These are phyloP conservation scores for Lepraria neglecta DNA, from an alignment of 495 filamentous ascomycete species.

Conservation along the genomic window DNA sequence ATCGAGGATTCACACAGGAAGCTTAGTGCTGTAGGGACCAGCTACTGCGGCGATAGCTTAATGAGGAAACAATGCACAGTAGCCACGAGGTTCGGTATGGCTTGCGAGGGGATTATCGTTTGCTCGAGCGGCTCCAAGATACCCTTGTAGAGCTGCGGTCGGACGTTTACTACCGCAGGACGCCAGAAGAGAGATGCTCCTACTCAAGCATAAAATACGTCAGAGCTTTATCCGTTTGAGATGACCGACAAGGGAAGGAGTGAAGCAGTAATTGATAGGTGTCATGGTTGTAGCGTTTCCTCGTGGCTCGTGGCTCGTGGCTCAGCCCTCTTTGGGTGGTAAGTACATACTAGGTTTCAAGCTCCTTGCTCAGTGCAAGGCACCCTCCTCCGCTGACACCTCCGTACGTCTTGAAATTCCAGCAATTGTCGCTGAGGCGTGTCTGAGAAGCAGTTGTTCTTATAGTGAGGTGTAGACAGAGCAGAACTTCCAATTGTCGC, in stretches of 20 bases:
- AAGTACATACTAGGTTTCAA: conserved; percentile 10
- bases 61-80: not conserved
- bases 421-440: not conserved
- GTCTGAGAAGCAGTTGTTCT: not conserved
- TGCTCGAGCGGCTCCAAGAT: conserved; percentile 8
- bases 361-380: conserved; percentile 1
- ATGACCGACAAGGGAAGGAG: not conserved
- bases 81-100: not conserved
- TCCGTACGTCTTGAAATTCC: not conserved
- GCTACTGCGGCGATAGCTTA: not conserved
- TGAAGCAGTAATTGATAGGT: conserved; percentile 10
- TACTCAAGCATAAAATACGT: not conserved
- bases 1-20: conserved; percentile 1
- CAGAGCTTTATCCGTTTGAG: not conserved
- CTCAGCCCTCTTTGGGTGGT: conserved; percentile 13
- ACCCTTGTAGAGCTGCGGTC: conserved; percentile 13
- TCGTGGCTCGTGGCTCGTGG: conserved; percentile 3
- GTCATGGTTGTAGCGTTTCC: not conserved
- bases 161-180: conserved; percentile 8
- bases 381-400: conserved; percentile 11
- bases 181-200: conserved; percentile 8
- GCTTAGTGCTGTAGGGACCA: not conserved
- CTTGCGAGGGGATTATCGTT: not conserved
- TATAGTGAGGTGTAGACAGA: not conserved
- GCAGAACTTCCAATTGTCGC: not conserved